A percentile compares a stretch with the other conserved stretches of the same genome.
Evolutionary conservation across 306 rosid species (phyloP).

Genomic region (Vicia sativa): DNA sequence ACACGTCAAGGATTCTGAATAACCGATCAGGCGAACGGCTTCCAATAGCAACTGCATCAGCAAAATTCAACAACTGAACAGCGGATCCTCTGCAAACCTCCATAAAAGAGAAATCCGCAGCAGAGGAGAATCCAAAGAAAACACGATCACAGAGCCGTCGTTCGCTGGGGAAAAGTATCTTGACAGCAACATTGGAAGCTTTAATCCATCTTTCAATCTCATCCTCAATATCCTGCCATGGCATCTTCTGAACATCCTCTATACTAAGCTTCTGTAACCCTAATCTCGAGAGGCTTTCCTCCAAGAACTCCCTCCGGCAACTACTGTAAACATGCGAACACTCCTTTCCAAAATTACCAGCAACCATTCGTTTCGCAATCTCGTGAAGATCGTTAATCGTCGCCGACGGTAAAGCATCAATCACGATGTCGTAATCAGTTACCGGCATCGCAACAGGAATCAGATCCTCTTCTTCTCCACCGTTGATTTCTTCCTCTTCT

Average conservation of each 20-base stretch:
- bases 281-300: conserved; percentile 81
- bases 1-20: conserved; percentile 77
- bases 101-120: conserved; percentile 82
- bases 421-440: conserved; percentile 67
- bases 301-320: conserved; percentile 84
- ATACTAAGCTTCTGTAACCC: conserved; percentile 88
- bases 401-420: conserved; percentile 84
- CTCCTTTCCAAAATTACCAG: conserved; percentile 88
- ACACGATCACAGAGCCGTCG: conserved; percentile 77
- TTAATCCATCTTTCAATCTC: conserved; percentile 91
- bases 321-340: conserved; percentile 84
- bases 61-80: conserved; percentile 77
- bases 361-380: conserved; percentile 91
- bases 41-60: conserved; percentile 83
- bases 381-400: conserved; percentile 85
- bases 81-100: conserved; percentile 88
- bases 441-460: conserved; percentile 84
- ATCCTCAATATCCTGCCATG: conserved; percentile 85
- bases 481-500: conserved; percentile 47
- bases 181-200: conserved; percentile 66
- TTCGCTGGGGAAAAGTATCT: conserved; percentile 84
- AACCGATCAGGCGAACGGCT: conserved; percentile 85
- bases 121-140: conserved; percentile 78
- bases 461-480: conserved; percentile 42
- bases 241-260: conserved; percentile 85